Evolutionary conservation across 352 stramenopile species (phyloP), one percentile per base, ranked within the genome.

Genomic region (Pseudoperonospora humuli): DNA sequence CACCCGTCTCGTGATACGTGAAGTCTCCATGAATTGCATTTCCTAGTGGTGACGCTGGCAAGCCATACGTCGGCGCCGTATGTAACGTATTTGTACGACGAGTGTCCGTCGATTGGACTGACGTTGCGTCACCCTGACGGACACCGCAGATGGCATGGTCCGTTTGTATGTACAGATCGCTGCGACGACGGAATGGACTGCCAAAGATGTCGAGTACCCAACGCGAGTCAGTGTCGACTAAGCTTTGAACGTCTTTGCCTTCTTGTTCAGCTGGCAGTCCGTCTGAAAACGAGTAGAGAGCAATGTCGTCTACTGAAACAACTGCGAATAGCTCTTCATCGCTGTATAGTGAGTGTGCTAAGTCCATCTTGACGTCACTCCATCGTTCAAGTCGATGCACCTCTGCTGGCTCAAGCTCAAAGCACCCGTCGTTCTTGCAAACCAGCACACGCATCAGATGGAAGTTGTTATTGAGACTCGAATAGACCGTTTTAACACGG

Each of bases 191-290:
- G 29, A 85, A 68, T n/a, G 71, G 57, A 32, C 60, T 57, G 38
- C 61, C 64, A 42, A 89, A 86, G 44, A 89, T 89, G 32, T 85
- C 77, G 26, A 89, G 66, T 17, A 86, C 77, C 72, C 72, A 86
- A n/a, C 69, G 73, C 33, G 74, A 84, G 6, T 78, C 63, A 0
- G 54, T 10, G 3, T 48, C 28, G 1, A 83, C 20, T 1, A 71
- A n/a, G n/a, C n/a, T n/a, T n/a, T n/a, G n/a, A n/a, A n/a, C n/a
- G 9, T 62, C 37, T 3, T 33, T 55, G 24, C 54, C 47, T 25
- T 71, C 61, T 14, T 78, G 25, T 14, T 79, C 62, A 2, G 25
- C 24, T 23, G 38, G 15, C 11, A 23, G 21, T 5, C 74, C 74
- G 7, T 70, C 53, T 0, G 74, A 65, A n/a, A n/a, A n/a, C n/a